Evolutionary conservation across 2,329 filamentous ascomycete genomes (phyloP), one percentile per base, ranked within the genome.

Genomic region (Claviceps sp.): DNA sequence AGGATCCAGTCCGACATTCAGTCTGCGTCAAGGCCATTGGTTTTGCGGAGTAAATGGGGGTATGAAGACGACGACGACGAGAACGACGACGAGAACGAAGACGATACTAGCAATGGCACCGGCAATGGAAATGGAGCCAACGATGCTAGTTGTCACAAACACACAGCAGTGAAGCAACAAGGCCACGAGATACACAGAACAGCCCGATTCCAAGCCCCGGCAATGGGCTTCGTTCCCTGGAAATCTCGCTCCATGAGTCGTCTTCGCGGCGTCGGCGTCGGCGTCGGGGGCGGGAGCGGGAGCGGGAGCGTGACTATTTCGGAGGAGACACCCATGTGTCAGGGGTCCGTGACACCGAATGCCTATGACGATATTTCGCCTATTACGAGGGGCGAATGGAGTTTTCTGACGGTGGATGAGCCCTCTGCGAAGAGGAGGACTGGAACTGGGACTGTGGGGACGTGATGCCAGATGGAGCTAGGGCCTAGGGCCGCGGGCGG

Each of bases 341-440:
- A 72, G 20, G 77, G 75, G 0, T 74, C 78, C 1, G 63, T 68
- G 65, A 82, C 79, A 52, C 79, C 78, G 1, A 79, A 81, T 56
- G 73, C 68, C 7, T 79, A 77, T 56, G 78, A 80, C 20, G 80
- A 84, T 59, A 78, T 83, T 52, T 81, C 78, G 48, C 80, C 80
- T 5, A 73, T 77, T 24, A 83, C 80, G 8, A 70, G 76, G 42
- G 77, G 77, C 5, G 80, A 83, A 63, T 84, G 80, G 80, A 76
- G 78, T 0, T 78, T 79, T 59, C 62, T 84, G 57, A 78, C 81
- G 67, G 68, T 71, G 42, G 73, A 74, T 3, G 69, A 71, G 30
- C 67, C 65, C 26, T 71, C 72, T 55, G 67, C 65, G 45, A 65
- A 63, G 38, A 69, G 65, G 16, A 70, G 69, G 58, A 78, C 66